These are phyloP conservation scores for Aspergillus incahuasiensis DNA, from an alignment of 495 filamentous ascomycete genomes.

Conservation along the genomic window DNA sequence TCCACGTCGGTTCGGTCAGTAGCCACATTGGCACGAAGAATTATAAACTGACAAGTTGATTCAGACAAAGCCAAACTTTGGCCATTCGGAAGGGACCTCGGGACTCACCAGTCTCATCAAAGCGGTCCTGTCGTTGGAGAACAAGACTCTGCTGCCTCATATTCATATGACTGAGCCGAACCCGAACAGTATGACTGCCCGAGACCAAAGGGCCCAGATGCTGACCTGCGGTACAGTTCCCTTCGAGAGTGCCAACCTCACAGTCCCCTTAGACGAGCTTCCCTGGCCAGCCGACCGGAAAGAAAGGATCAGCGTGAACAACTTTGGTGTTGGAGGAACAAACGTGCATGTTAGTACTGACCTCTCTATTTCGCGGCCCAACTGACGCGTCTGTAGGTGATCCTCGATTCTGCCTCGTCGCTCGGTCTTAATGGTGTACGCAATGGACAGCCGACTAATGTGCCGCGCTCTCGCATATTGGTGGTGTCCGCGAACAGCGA, in stretches of 20 bases:
- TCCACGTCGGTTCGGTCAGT: constrained; percentile 19
- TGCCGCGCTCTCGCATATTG: neutral
- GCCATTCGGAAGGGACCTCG: constrained; percentile 50
- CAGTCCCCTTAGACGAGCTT: constrained; percentile 19
- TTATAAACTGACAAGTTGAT: neutral
- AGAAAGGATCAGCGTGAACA: constrained; percentile 27
- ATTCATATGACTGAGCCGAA: constrained; percentile 2
- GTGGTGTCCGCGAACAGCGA: constrained; percentile 6
- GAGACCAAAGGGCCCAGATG: neutral
- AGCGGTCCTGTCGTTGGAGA: constrained; percentile 47
- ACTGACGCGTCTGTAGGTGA: neutral
- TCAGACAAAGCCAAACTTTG: constrained; percentile 46
- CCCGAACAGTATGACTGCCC: neutral
- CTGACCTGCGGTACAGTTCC: constrained; percentile 11
- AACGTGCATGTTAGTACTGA: constrained; percentile 22
- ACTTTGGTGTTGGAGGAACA: constrained; percentile 29
- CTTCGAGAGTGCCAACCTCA: neutral
- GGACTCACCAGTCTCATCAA: constrained; percentile 57
- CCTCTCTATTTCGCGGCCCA: no score
- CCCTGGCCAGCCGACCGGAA: constrained; percentile 19
- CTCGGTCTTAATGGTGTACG: neutral
- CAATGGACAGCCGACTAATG: neutral
- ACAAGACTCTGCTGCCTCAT: constrained; percentile 48
- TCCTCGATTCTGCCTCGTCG: neutral
- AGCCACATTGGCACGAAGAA: neutral